Evolutionary conservation across 192 early-diverging fungal species (phyloP).

Genomic region (Lobosporangium transversale): DNA sequence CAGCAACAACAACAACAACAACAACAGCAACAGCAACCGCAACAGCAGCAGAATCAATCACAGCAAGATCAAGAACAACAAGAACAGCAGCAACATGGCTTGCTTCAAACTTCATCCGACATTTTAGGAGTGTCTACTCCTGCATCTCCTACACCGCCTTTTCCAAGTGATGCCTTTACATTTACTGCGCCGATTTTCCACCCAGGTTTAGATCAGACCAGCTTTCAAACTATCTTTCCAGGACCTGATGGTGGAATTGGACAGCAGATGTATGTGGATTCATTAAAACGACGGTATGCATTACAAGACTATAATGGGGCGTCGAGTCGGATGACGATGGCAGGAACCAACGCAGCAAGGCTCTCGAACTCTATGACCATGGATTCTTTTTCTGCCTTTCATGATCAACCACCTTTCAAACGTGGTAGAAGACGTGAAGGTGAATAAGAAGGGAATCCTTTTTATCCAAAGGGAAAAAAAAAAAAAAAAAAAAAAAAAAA

Average conservation of each 20-base stretch:
- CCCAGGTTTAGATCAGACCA: slow-evolving; percentile 23
- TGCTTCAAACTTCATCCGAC: slow-evolving; percentile 8
- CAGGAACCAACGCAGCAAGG: slow-evolving; percentile 18
- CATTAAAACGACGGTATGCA: slow-evolving; percentile 38
- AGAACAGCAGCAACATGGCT: slow-evolving; percentile 12
- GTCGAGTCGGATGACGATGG: slow-evolving; percentile 25
- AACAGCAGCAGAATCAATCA: too few relatives aligned
- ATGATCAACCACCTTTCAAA: slow-evolving; percentile 48
- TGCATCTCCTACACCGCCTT: slow-evolving; percentile 11
- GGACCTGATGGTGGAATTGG: slow-evolving; percentile 51
- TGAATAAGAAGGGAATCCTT: too few relatives aligned
- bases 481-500: too few relatives aligned
- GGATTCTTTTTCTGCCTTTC: slow-evolving; percentile 30
- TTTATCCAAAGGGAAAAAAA: too few relatives aligned
- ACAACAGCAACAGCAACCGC: slow-evolving; percentile 25
- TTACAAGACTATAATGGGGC: slow-evolving; percentile 44
- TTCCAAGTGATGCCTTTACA: slow-evolving; percentile 46
- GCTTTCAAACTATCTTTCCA: slow-evolving; percentile 26
- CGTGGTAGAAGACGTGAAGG: slow-evolving; percentile 44
- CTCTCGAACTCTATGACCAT: slow-evolving; percentile 36
- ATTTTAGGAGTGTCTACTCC: slow-evolving; percentile 12
- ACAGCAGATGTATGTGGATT: slow-evolving; percentile 45
- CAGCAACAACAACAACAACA: slow-evolving; percentile 26
- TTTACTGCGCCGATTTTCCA: slow-evolving; percentile 47
- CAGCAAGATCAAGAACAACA: slow-evolving; percentile 23